Conservation (phyloP, 208 protist genomes). For the Acanthamoeba sp. region DNA sequence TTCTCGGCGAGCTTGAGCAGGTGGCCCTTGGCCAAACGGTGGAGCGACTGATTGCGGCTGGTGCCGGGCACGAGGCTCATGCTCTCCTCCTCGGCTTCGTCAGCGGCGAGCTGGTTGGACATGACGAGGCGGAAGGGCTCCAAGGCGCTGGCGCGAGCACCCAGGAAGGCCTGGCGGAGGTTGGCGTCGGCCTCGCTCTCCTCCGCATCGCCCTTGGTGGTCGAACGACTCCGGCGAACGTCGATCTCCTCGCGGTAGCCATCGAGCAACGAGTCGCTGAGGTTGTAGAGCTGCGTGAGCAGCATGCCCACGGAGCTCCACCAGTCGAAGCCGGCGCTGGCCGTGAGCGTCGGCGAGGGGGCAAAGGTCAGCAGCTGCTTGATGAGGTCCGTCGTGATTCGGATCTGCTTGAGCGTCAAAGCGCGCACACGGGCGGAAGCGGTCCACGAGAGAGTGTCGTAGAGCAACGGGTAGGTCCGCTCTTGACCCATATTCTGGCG, state of each 20-base stretch:
- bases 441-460: not conserved
- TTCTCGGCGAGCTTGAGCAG: slow-evolving; percentile 22
- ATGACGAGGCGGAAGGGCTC: slow-evolving; percentile 33
- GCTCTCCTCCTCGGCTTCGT: slow-evolving; percentile 1
- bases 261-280: slow-evolving; percentile 30
- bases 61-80: slow-evolving; percentile 2
- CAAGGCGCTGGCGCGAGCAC: not conserved
- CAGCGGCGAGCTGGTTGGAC: not conserved
- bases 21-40: not conserved
- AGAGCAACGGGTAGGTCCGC: not conserved
- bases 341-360: not conserved
- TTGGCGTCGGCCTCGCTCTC: not conserved
- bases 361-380: slow-evolving; percentile 24
- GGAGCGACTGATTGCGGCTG: not conserved
- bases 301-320: slow-evolving; percentile 26
- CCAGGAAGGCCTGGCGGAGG: slow-evolving; percentile 6
- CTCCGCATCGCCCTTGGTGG: too few species aligned
- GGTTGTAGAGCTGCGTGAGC: slow-evolving; percentile 15
- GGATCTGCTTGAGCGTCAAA: not conserved
- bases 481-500: not conserved
- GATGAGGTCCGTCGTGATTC: slow-evolving; percentile 17
- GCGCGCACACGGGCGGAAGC: slow-evolving; percentile 7
- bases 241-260: slow-evolving; percentile 49
- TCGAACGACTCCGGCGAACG: not conserved
- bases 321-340: slow-evolving; percentile 17